phyloP scores from a whole-genome alignment of 331 rosid species.

The Quercus phellos region DNA sequence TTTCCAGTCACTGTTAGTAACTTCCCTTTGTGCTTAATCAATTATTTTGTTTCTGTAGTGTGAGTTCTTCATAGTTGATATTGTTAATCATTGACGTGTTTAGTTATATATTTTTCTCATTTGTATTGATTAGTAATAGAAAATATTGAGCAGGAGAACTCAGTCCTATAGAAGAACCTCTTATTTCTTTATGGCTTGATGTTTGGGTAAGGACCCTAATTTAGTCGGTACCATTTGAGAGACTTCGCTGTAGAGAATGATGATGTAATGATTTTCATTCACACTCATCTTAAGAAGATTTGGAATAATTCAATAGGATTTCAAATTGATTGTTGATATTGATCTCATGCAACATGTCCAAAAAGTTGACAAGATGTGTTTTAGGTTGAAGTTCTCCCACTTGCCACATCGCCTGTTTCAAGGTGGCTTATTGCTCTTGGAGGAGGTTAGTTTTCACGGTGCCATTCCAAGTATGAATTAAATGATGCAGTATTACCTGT shows the following conservation, averaged over 20 bases:
- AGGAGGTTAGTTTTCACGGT: constrained; percentile 10
- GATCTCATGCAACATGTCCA: not conserved
- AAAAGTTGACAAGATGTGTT: not conserved
- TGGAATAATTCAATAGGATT: not conserved
- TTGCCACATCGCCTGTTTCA: constrained; percentile 17
- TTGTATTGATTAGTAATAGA: no score
- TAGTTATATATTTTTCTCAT: no score
- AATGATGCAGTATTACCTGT: not conserved
- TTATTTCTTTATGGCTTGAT: not conserved
- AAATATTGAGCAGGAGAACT: not conserved
- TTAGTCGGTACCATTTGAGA: not conserved
- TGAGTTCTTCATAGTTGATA: no score
- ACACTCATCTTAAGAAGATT: not conserved
- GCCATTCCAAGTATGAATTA: not conserved
- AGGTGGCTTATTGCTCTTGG: constrained; percentile 20
- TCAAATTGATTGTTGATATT: not conserved
- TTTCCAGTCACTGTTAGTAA: constrained; percentile 11
- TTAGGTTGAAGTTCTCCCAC: constrained; percentile 23
- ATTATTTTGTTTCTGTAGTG: not conserved
- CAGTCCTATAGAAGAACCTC: not conserved
- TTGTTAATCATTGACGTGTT: no score
- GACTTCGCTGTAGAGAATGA: not conserved
- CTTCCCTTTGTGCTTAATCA: not conserved
- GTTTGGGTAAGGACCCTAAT: not conserved
- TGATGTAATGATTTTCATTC: not conserved